Percentiles rank a stretch among this genome's conserved stretches.
These are phyloP conservation scores for Kernera saxatilis DNA, from an alignment of 345 rosid genomes.

Conservation along the genomic window DNA sequence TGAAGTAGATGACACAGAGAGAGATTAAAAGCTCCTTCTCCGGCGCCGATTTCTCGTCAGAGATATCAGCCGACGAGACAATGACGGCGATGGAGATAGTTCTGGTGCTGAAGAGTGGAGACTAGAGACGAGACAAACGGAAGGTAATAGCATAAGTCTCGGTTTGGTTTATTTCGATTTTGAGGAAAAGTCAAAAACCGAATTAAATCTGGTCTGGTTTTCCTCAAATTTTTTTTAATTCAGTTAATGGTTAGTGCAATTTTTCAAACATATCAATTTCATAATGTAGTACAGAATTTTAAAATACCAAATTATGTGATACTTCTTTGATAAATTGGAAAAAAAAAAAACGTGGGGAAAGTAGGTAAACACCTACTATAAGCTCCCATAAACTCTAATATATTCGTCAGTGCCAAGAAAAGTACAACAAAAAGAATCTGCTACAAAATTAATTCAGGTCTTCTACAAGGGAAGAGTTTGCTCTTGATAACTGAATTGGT, in stretches of 20 bases:
- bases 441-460: neutral
- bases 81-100: conserved; percentile 17
- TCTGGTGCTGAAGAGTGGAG: neutral
- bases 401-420: neutral
- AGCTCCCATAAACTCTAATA: neutral
- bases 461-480: neutral
- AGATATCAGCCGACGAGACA: neutral
- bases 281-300: neutral
- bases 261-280: neutral
- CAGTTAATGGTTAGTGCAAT: neutral
- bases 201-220: neutral
- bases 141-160: neutral
- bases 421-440: neutral
- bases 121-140: neutral
- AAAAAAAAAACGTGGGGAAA: conserved; percentile 4
- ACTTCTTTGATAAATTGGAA: neutral
- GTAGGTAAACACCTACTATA: conserved; percentile 23
- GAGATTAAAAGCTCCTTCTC: neutral
- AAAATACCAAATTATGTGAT: neutral
- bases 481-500: neutral
- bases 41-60: conserved; percentile 9
- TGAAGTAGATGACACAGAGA: neutral
- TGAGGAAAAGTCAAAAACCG: neutral
- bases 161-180: conserved; percentile 11
- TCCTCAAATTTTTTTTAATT: neutral